Base-by-base conservation (phyloP, 2,329 filamentous ascomycete species). In the Stachybotrys chlorohalonatus region DNA sequence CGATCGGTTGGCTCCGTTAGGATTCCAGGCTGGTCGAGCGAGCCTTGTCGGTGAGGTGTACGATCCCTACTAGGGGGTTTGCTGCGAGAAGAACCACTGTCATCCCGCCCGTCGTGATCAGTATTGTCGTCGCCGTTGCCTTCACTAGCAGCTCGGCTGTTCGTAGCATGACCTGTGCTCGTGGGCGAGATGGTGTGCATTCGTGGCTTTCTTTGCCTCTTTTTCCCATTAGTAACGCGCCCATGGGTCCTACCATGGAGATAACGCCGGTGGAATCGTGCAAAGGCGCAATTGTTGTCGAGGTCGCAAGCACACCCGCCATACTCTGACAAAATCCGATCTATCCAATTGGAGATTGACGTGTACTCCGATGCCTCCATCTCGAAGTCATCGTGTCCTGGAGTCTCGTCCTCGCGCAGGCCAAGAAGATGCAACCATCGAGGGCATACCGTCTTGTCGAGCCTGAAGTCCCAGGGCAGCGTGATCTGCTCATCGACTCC, bases 291-390 rank as follows among this genome's bases (percentile, higher is more conserved):
- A 55, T 85, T 80, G 47, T 74, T 71, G 7, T 81, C 82, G 13
- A 83, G 67, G 55, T 86, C 80, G 67, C 89, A 93, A 5, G 88
- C 89, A 69, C 89, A 93, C 16, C 87, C 88, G 16, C 89, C 89
- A 62, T 90, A 88, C 65, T 91, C 87, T 16, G 87, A 86, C 7
- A 92, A 77, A 8, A 91, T 84, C 47, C 78, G 80, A 52, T 84
- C 79, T 7, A 90, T 81, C 82, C 85, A 90, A 15, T 77, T 77
- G 13, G 79, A 77, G 16, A 89, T 80, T 51, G 72, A 75, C 30
- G 75, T 74, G 56, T 85, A 85, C 59, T 89, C 85, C 0, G 75
- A 71, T 24, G 83, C 80, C 54, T 81, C 79, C 55, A 84, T 73
- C 11, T 80, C 77, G 7, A 77, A 74, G 52, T 84, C 80, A 9